These are phyloP conservation scores for Xylaria sp. DNA, from an alignment of 2,329 filamentous ascomycete species.

Conservation along the genomic window DNA sequence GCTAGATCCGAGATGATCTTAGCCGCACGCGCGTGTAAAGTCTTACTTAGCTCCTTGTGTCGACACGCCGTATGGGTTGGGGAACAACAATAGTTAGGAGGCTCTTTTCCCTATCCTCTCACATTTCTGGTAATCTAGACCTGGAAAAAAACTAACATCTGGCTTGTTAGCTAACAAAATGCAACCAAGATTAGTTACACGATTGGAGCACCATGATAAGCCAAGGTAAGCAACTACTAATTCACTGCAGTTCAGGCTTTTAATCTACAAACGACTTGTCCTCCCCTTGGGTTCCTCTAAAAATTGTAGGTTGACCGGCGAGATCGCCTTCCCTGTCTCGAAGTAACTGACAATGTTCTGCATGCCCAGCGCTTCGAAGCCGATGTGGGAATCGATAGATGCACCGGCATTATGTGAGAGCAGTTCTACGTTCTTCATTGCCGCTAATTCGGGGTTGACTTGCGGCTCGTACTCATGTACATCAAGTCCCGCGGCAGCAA, in stretches of 20 bases:
- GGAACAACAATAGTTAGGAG: no score
- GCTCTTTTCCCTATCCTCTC: no score
- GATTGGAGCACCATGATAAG: no score
- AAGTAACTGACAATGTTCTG: slow-evolving; percentile 32
- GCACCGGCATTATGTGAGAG: slow-evolving; percentile 32
- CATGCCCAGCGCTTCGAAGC: slow-evolving; percentile 34
- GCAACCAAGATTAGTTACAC: no score
- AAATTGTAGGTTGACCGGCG: slow-evolving; percentile 34
- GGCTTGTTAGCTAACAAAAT: no score
- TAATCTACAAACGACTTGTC: slow-evolving; percentile 20
- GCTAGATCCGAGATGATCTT: no score
- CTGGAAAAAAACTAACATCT: no score
- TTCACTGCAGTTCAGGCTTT: not conserved
- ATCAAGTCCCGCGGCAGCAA: slow-evolving; percentile 47
- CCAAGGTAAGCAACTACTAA: no score
- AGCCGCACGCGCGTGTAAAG: no score
- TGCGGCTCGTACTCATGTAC: slow-evolving; percentile 53
- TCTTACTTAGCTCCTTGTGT: no score
- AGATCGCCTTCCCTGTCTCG: slow-evolving; percentile 26
- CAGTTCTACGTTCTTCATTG: slow-evolving; percentile 35
- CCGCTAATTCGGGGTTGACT: slow-evolving; percentile 52
- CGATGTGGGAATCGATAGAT: slow-evolving; percentile 30
- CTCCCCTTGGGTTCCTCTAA: slow-evolving; percentile 14
- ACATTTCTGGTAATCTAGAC: no score
- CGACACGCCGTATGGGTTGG: no score